Percentiles rank a stretch among this genome's conserved stretches.
Evolutionary conservation across 441 rosid species (phyloP).

Genomic region (Pelargonium citronellum): DNA sequence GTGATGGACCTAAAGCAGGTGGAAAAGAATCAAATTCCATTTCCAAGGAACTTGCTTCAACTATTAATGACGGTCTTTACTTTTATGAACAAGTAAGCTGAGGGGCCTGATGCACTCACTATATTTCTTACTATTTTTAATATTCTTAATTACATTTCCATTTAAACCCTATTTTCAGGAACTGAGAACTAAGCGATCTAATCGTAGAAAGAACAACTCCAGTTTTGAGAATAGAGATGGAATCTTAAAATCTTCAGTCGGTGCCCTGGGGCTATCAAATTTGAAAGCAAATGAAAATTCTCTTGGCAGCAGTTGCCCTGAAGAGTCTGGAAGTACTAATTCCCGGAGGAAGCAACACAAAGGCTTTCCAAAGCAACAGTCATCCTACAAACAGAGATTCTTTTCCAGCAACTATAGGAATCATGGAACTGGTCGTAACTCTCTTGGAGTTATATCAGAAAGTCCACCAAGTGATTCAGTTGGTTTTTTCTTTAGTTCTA

Average conservation of each 20-base stretch:
- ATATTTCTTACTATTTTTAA: slow-evolving; percentile 7
- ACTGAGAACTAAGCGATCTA: slow-evolving; percentile 51
- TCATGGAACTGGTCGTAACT: slow-evolving; percentile 49
- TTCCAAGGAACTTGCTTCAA: slow-evolving; percentile 69
- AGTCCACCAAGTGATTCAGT: slow-evolving; percentile 92
- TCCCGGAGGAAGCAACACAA: slow-evolving; percentile 61
- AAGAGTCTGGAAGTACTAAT: slow-evolving; percentile 43
- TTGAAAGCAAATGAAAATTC: slow-evolving; percentile 44
- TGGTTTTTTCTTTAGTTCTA: slow-evolving; percentile 91
- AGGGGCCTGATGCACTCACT: slow-evolving; percentile 15
- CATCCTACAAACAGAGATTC: slow-evolving; percentile 61
- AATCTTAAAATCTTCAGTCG: slow-evolving; percentile 30
- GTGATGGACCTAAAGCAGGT: slow-evolving; percentile 40
- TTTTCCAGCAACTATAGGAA: slow-evolving; percentile 77
- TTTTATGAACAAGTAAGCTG: slow-evolving; percentile 76
- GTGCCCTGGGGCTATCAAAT: slow-evolving; percentile 38
- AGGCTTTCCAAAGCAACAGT: slow-evolving; percentile 53
- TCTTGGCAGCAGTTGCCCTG: slow-evolving; percentile 40
- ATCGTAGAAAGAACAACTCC: slow-evolving; percentile 44
- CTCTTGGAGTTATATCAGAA: slow-evolving; percentile 61
- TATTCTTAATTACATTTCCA: background rate
- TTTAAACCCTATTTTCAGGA: slow-evolving; percentile 44
- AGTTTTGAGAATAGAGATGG: slow-evolving; percentile 55
- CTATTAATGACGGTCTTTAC: slow-evolving; percentile 86
- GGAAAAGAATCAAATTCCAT: slow-evolving; percentile 46